Evolutionary conservation across 2,329 filamentous ascomycete species (phyloP).

Genomic region (Nemania sp.): DNA sequence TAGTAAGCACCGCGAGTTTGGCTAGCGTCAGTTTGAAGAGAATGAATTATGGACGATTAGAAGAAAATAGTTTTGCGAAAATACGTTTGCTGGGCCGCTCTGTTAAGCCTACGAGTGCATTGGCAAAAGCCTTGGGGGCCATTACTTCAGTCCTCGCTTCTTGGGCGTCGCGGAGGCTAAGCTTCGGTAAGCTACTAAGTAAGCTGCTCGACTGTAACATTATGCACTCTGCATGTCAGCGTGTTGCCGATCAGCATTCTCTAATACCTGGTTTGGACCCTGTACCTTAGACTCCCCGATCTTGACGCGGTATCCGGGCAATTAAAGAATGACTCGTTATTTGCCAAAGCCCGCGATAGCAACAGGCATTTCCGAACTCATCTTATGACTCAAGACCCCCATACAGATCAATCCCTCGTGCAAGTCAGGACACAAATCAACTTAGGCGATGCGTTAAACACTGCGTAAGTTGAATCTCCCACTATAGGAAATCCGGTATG

Average conservation of each 20-base stretch:
- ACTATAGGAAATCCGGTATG: too few species aligned
- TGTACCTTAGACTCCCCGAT: too few species aligned
- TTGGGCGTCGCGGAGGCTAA: background rate
- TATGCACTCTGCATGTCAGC: background rate
- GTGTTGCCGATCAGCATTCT: background rate
- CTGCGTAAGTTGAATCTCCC: too few species aligned
- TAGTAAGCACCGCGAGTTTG: background rate
- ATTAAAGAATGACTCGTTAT: background rate
- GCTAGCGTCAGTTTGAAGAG: background rate
- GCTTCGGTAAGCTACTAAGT: background rate
- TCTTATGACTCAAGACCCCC: too few species aligned
- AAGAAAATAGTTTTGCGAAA: constrained; percentile 2
- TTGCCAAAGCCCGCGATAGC: too few species aligned
- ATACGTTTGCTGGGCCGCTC: background rate
- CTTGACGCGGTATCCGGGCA: background rate
- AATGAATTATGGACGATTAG: background rate
- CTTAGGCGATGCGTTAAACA: too few species aligned
- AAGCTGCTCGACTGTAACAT: background rate
- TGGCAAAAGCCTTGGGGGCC: background rate
- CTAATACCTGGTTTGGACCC: too few species aligned
- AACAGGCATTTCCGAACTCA: too few species aligned
- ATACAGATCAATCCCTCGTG: too few species aligned
- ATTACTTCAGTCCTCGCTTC: background rate
- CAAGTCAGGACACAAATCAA: too few species aligned
- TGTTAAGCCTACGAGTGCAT: too few species aligned